Evolutionary conservation across 1,139 yeast genomes (phyloP).

Genomic region (Yamadazyma membranifaciens): DNA sequence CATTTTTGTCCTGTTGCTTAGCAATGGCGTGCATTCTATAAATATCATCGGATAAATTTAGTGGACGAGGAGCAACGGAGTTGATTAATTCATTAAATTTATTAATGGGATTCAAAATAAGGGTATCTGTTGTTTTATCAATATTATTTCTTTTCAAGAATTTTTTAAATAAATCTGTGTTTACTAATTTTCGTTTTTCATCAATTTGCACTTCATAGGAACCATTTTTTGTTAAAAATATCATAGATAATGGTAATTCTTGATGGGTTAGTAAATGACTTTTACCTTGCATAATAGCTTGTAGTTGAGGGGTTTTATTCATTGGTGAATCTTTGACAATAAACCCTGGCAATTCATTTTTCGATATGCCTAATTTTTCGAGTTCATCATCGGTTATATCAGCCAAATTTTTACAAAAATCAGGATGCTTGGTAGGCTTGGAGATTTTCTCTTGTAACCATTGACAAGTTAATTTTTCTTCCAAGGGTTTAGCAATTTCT

Average conservation of each 20-base stretch:
- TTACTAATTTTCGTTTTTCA: conserved; percentile 22
- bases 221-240: conserved; percentile 41
- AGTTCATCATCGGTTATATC: conserved; percentile 25
- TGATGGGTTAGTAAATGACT: conserved; percentile 43
- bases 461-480: conserved; percentile 23
- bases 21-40: conserved; percentile 20
- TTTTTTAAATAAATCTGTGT: conserved; percentile 25
- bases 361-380: conserved; percentile 12
- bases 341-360: conserved; percentile 24
- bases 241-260: conserved; percentile 41
- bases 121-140: conserved; percentile 12
- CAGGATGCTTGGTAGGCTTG: conserved; percentile 17
- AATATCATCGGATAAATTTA: conserved; percentile 20
- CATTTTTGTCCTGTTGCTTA: conserved; percentile 13
- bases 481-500: conserved; percentile 19
- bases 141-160: conserved; percentile 21
- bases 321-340: conserved; percentile 26
- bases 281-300: conserved; percentile 36
- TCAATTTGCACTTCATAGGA: conserved; percentile 27
- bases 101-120: conserved; percentile 17
- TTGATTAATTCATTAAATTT: conserved; percentile 16
- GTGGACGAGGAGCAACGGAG: conserved; percentile 14
- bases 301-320: conserved; percentile 29
- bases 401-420: conserved; percentile 23
- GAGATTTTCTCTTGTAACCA: conserved; percentile 18